Evolutionary conservation across 768 basidiomycete species (phyloP), one percentile per base, ranked within the genome.

Genomic region (Leccinum sublutescens): DNA sequence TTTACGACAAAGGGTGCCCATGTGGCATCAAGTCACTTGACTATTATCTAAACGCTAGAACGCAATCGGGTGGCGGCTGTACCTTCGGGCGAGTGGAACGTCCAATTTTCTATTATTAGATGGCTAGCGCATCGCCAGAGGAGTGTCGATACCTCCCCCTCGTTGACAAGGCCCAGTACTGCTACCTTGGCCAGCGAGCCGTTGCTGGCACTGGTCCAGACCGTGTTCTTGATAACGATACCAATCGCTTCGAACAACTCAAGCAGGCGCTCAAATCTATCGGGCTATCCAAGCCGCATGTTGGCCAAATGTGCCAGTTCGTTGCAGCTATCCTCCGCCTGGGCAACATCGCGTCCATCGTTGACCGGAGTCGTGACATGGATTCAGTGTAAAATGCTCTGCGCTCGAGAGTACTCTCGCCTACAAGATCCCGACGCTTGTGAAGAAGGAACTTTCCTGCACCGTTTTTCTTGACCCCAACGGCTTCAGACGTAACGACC

Each of bases 61-160:
- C 81, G 91, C 55, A 91, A 88, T 66, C 86, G 95, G 9, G 93
- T 98, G 21, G 83, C 92, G 6, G 85, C 86, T 23, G 84, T 90
- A 0, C 91, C 92, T 0, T 91, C 88, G 0, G 95, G 94, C 56
- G 96, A 99, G 74, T 85, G 96, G 10, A 98, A 97, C 64, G 98
- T 98, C 73, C 95, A 99, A 94, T 96, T 34, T 96, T 98, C 75
- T 98, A 98, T 71, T 98, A 98, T 73, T 85, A 98, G 67, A 86
- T 95, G 59, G 89, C 93, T 0, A 95, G 97, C 27, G 94, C 95
- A 2, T 85, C 89, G 0, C 70, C 84, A 0, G 97, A 98, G 67
- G 97, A 98, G 71, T 79, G 91, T 14, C 85, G 90, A 29, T 93
- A 95, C 70, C 82, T 98, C 54, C 89, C 91, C 61, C 82, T 99